Percentiles rank a stretch among this genome's conserved stretches.
These are phyloP conservation scores for Pythium aphanidermatum DNA, from an alignment of 352 stramenopile species.

Conservation along the genomic window DNA sequence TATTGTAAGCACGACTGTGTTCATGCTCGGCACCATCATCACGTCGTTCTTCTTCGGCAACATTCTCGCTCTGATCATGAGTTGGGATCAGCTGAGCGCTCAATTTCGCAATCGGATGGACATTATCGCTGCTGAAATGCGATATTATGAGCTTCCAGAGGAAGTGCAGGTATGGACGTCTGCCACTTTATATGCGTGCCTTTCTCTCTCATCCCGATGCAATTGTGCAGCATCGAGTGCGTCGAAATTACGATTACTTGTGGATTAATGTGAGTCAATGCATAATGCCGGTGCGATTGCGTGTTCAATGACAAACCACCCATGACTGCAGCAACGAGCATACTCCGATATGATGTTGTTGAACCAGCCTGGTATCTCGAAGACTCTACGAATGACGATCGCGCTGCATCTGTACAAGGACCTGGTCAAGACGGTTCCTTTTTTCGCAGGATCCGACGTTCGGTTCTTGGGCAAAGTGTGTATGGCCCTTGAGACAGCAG, in stretches of 20 bases:
- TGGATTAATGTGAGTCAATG: conserved; percentile 78
- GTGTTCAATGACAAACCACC: too few species aligned
- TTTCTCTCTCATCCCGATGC: background rate
- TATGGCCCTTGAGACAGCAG: conserved; percentile 65
- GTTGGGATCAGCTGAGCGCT: conserved; percentile 75
- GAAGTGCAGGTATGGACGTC: conserved; percentile 34
- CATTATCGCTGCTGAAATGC: conserved; percentile 78
- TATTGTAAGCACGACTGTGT: conserved; percentile 56
- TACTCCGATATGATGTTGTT: conserved; percentile 84
- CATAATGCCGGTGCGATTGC: too few species aligned
- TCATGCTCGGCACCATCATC: conserved; percentile 64
- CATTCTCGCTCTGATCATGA: conserved; percentile 69
- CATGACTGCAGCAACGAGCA: conserved; percentile 72
- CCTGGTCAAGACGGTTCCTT: conserved; percentile 69
- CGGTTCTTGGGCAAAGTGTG: conserved; percentile 77
- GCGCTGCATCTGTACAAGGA: conserved; percentile 79
- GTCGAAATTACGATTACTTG: conserved; percentile 79
- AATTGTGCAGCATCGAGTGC: conserved; percentile 56
- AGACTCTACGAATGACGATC: conserved; percentile 68
- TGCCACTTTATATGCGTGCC: background rate
- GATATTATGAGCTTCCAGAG: conserved; percentile 71
- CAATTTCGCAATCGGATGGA: conserved; percentile 83
- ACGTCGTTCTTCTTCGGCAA: conserved; percentile 78
- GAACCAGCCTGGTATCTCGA: conserved; percentile 74
- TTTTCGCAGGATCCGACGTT: conserved; percentile 69